Conservation (phyloP, 116 monocot species). For the Dioscorea cayenensis region DNA sequence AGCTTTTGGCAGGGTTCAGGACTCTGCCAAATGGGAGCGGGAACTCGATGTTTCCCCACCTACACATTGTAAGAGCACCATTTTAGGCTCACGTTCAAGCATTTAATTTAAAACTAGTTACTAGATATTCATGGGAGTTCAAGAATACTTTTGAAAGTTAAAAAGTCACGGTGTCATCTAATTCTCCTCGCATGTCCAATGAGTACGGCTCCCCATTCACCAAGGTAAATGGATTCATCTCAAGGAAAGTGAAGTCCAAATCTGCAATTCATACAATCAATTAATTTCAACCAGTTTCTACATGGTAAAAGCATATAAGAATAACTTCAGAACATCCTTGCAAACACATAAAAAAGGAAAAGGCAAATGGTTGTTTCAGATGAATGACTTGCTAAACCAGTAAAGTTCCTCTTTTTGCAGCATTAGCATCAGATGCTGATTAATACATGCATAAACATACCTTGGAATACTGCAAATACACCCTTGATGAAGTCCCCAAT, state of each 20-base stretch:
- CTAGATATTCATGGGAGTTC: background rate
- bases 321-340: background rate
- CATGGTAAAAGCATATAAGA: no score
- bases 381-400: background rate
- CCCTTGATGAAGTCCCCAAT: conserved; percentile 86
- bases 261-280: conserved; percentile 27
- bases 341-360: background rate
- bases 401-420: background rate
- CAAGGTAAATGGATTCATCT: conserved; percentile 97
- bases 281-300: background rate
- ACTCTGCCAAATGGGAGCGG: conserved; percentile 99
- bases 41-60: conserved; percentile 91
- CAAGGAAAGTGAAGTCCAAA: conserved; percentile 89
- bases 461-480: conserved; percentile 88
- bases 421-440: background rate
- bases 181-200: conserved; percentile 93
- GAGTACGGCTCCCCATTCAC: conserved; percentile 89
- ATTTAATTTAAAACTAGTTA: background rate
- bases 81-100: background rate
- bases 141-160: conserved; percentile 80
- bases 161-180: conserved; percentile 94
- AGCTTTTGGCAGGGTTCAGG: conserved; percentile 74
- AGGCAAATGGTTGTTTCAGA: background rate
- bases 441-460: conserved; percentile 20
- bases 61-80: conserved; percentile 17